Conservation (phyloP, 192 early-diverging fungal genomes). For the Podila clonocystis region DNA sequence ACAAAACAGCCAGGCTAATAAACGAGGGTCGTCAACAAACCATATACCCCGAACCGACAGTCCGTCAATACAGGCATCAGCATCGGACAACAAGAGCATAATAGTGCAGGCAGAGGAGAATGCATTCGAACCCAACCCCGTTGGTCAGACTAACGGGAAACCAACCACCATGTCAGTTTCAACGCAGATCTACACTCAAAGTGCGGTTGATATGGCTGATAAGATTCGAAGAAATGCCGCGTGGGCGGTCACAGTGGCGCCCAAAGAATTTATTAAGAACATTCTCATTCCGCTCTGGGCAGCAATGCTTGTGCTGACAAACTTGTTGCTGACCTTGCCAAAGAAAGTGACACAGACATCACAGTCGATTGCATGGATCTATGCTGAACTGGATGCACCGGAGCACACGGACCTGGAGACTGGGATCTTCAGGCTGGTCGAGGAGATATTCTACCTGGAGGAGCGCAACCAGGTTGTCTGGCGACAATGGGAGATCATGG, state of each 20-base stretch:
- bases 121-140: not conserved
- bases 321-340: slow-evolving; percentile 22
- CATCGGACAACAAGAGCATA: not conserved
- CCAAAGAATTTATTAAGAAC: slow-evolving; percentile 21
- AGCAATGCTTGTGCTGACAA: slow-evolving; percentile 14
- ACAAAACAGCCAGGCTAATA: not conserved
- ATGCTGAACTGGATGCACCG: slow-evolving; percentile 48
- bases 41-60: not conserved
- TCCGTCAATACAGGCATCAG: not conserved
- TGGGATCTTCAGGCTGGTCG: slow-evolving; percentile 38
- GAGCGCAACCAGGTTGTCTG: slow-evolving; percentile 54
- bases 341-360: slow-evolving; percentile 24
- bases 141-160: not conserved
- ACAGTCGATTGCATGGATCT: slow-evolving; percentile 40
- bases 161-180: not conserved
- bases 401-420: slow-evolving; percentile 40
- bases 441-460: slow-evolving; percentile 51
- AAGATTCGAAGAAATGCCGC: not conserved
- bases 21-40: not conserved
- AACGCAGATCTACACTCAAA: not conserved
- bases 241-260: slow-evolving; percentile 27
- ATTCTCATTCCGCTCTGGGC: slow-evolving; percentile 27
- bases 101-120: not conserved
- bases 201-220: not conserved
- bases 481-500: slow-evolving; percentile 59